A percentile compares a stretch with the other conserved stretches of the same genome.
Conservation (phyloP, 2,329 filamentous ascomycete genomes). For the Phyllosticta capitalensis region DNA sequence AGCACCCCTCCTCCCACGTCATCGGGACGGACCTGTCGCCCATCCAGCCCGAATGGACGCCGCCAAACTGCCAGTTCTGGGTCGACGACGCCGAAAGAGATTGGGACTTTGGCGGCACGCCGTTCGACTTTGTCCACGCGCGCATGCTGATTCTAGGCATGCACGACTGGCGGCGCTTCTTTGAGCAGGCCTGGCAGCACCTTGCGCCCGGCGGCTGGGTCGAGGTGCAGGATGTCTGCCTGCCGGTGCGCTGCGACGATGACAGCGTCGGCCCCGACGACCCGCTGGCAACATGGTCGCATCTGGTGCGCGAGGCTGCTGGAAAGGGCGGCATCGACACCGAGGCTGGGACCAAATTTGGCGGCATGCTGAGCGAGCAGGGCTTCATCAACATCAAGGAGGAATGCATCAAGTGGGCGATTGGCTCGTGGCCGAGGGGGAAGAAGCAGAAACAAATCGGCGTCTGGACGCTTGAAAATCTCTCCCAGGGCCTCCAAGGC, state of each 20-base stretch:
- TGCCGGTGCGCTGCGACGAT: conserved; percentile 9
- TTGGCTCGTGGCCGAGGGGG: conserved; percentile 15
- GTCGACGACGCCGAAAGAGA: conserved; percentile 34
- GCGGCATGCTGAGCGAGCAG: conserved; percentile 22
- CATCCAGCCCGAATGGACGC: conserved; percentile 14
- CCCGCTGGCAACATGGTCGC: background rate
- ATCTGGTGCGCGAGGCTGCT: conserved; percentile 1
- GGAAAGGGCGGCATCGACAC: conserved; percentile 13
- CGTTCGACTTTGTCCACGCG: conserved; percentile 50
- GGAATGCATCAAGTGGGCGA: conserved; percentile 24
- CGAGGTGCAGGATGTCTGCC: conserved; percentile 37
- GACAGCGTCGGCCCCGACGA: conserved; percentile 11
- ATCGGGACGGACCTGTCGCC: conserved; percentile 27
- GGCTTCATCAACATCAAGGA: conserved; percentile 22
- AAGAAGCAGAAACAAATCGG: conserved; percentile 11
- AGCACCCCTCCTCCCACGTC: conserved; percentile 24
- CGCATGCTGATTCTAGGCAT: conserved; percentile 45
- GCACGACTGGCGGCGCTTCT: conserved; percentile 42
- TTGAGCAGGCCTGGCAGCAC: conserved; percentile 31
- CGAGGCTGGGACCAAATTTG: conserved; percentile 24
- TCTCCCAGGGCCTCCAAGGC: conserved; percentile 9
- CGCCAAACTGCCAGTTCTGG: conserved; percentile 25
- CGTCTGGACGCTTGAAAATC: conserved; percentile 4
- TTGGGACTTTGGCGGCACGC: conserved; percentile 41
- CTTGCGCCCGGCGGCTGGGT: conserved; percentile 44